A percentile compares a stretch with the other conserved stretches of the same genome.
phyloP scores from a whole-genome alignment of 441 rosid species.

The Erodium texanum region DNA sequence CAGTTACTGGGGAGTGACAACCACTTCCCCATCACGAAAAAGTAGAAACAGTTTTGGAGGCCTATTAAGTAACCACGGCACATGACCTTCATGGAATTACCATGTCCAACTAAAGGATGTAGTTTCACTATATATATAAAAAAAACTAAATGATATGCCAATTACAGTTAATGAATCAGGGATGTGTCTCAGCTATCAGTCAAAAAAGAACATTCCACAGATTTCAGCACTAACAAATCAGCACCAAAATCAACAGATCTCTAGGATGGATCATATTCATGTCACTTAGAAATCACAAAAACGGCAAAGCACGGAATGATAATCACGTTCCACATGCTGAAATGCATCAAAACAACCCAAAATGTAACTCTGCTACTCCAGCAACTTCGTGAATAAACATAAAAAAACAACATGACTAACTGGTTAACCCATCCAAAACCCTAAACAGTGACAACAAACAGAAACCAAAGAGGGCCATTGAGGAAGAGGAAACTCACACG shows the following conservation, averaged over 20 bases:
- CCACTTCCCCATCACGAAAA: neutral
- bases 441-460: neutral
- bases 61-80: neutral
- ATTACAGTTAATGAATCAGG: neutral
- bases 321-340: neutral
- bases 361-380: neutral
- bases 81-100: neutral
- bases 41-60: neutral
- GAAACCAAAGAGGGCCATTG: neutral
- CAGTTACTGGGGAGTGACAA: neutral
- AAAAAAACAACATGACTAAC: neutral
- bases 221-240: neutral
- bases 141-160: neutral
- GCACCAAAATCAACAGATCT: neutral
- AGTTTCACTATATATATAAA: neutral
- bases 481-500: conserved; percentile 31
- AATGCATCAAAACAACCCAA: conserved; percentile 1
- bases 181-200: neutral
- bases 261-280: neutral
- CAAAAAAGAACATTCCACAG: neutral
- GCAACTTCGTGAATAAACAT: neutral
- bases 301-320: neutral
- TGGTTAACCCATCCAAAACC: neutral
- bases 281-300: neutral
- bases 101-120: neutral